Evolutionary conservation across 1,284 basidiomycete species (phyloP).

Genomic region (Ganoderma sinense): DNA sequence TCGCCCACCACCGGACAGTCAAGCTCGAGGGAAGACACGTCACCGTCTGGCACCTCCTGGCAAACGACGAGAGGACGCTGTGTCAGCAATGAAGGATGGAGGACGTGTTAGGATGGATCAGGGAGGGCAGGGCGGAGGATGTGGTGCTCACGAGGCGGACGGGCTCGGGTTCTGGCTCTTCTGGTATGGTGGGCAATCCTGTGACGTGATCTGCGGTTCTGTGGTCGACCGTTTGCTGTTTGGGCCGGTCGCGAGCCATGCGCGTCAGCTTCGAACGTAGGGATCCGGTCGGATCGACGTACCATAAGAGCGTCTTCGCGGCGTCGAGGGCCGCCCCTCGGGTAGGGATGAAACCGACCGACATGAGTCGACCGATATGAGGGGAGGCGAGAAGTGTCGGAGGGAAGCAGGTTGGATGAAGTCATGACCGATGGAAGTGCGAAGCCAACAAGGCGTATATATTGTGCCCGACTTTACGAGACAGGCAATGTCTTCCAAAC

Average conservation of each 20-base stretch:
- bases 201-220: neutral
- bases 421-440: conserved; percentile 3
- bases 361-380: conserved; percentile 28
- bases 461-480: neutral
- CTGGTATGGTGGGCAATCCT: neutral
- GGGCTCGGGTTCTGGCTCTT: conserved; percentile 3
- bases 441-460: neutral
- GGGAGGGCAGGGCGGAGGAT: neutral
- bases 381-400: conserved; percentile 22
- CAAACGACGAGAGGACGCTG: conserved; percentile 3
- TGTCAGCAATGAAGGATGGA: neutral
- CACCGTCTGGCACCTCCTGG: neutral
- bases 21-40: conserved; percentile 3
- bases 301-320: conserved; percentile 30
- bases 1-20: neutral
- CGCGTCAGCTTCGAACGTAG: neutral
- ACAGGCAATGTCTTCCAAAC: neutral
- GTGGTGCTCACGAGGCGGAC: neutral
- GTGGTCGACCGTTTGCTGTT: conserved; percentile 3
- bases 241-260: no score
- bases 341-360: conserved; percentile 30
- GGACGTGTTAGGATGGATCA: neutral
- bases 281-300: conserved; percentile 21
- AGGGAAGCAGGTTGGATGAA: neutral
- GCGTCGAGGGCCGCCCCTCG: conserved; percentile 19